These are phyloP conservation scores for Mortierella sp. DNA, from an alignment of 371 early-diverging fungal species.

Conservation along the genomic window DNA sequence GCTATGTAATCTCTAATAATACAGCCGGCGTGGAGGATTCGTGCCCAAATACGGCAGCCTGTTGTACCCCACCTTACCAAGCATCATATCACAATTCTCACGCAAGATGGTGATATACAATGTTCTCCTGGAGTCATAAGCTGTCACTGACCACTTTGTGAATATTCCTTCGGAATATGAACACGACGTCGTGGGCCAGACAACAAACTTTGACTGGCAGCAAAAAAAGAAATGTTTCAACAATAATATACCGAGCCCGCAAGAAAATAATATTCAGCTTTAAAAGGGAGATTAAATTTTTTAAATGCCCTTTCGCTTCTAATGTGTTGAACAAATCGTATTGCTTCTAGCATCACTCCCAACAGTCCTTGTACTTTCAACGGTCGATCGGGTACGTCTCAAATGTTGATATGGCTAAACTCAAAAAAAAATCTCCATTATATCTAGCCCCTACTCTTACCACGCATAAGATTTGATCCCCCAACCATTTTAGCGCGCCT, in stretches of 20 bases:
- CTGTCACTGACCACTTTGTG: not conserved
- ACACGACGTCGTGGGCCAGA: not conserved
- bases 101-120: not conserved
- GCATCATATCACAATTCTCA: not conserved
- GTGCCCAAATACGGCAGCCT: no score
- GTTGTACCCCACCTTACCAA: not conserved
- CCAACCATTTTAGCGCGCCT: not conserved
- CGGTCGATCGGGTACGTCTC: not conserved
- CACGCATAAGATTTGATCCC: not conserved
- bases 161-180: constrained; percentile 7
- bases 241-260: no score
- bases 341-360: not conserved
- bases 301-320: not conserved
- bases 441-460: not conserved
- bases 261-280: not conserved
- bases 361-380: not conserved
- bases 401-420: not conserved
- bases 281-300: constrained; percentile 5
- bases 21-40: not conserved
- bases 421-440: not conserved
- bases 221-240: no score
- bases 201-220: not conserved
- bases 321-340: not conserved
- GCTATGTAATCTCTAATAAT: not conserved
- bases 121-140: not conserved